Conservation (phyloP, 140 eudicot genomes). For the Eryngium alpinum region DNA sequence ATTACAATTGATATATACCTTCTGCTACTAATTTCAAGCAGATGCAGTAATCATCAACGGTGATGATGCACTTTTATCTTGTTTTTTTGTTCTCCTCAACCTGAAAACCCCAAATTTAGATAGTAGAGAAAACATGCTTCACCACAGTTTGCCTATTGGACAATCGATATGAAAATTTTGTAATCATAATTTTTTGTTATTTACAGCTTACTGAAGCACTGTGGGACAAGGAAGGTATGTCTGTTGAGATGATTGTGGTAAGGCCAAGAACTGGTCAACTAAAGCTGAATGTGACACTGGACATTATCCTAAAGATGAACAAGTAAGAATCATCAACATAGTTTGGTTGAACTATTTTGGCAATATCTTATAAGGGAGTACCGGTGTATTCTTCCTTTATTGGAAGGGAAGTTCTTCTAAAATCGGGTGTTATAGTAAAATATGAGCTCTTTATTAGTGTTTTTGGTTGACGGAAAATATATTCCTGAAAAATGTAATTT, state of each 20-base stretch:
- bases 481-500: not conserved
- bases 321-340: not conserved
- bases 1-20: not conserved
- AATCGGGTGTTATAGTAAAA: not conserved
- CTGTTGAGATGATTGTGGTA: not conserved
- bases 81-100: not conserved
- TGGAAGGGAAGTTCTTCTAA: not conserved
- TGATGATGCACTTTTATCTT: not conserved
- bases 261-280: slow-evolving; percentile 9
- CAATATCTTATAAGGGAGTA: not conserved
- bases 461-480: not conserved
- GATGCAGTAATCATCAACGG: not conserved
- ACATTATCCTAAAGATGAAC: not conserved
- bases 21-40: not conserved
- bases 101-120: not conserved
- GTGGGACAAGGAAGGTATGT: not conserved
- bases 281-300: slow-evolving; percentile 2
- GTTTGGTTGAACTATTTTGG: not conserved
- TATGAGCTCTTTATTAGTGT: not conserved
- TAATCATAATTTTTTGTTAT: not conserved
- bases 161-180: not conserved
- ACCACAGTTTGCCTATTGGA: not conserved
- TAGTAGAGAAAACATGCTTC: not conserved
- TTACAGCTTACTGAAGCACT: not conserved
- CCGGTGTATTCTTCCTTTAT: not conserved